phyloP scores from a whole-genome alignment of 257 asterid species.

The Salvia hispanica region DNA sequence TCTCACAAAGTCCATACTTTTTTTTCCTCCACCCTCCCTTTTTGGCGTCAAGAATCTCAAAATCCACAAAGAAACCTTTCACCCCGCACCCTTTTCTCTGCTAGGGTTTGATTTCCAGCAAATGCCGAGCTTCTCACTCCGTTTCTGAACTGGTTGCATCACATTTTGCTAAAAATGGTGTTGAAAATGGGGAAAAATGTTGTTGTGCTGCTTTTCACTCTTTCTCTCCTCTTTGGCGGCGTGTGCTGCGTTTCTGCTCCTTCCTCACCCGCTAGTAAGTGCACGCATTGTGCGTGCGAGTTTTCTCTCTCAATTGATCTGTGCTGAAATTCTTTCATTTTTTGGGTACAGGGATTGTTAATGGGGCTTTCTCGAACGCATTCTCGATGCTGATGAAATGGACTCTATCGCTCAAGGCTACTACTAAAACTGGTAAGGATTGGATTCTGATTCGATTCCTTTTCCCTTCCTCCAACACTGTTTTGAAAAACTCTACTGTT shows the following conservation, averaged over 20 bases:
- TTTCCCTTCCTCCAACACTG: not conserved
- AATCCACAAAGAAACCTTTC: slow-evolving; percentile 42
- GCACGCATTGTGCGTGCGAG: slow-evolving; percentile 31
- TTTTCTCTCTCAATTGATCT: slow-evolving; percentile 48
- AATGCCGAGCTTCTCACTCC: slow-evolving; percentile 42
- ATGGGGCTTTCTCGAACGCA: slow-evolving; percentile 76
- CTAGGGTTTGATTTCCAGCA: slow-evolving; percentile 43
- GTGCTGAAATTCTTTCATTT: not conserved
- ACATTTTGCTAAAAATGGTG: slow-evolving; percentile 1
- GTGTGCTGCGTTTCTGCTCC: slow-evolving; percentile 60
- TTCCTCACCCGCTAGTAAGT: slow-evolving; percentile 79
- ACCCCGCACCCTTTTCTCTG: slow-evolving; percentile 27
- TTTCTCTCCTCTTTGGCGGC: slow-evolving; percentile 52
- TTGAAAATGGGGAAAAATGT: slow-evolving; percentile 37
- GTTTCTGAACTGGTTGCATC: slow-evolving; percentile 28
- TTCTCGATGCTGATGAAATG: slow-evolving; percentile 75
- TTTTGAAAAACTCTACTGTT: not conserved
- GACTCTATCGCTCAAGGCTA: slow-evolving; percentile 67
- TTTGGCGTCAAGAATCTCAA: slow-evolving; percentile 45
- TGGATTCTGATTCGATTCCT: slow-evolving; percentile 35
- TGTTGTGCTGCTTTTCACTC: slow-evolving; percentile 46
- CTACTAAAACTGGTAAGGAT: slow-evolving; percentile 68
- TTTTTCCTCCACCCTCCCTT: slow-evolving; percentile 32
- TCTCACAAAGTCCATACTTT: slow-evolving; percentile 50
- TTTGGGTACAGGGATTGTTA: slow-evolving; percentile 58